phyloP scores from a whole-genome alignment of 805 yeast genomes.

The Lipomyces japonicus region DNA sequence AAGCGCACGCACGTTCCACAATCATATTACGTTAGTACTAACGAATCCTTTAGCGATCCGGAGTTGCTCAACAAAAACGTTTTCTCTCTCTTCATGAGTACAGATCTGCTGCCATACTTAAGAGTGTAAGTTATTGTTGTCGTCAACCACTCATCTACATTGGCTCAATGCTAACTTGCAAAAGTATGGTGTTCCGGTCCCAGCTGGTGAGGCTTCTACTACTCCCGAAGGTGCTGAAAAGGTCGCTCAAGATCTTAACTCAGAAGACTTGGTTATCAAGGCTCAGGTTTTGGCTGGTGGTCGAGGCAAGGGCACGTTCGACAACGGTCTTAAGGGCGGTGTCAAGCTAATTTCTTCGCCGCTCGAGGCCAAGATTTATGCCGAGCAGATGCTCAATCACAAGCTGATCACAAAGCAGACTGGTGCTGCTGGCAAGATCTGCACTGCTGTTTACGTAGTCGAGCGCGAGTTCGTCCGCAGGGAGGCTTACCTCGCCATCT shows the following conservation, averaged over 20 bases:
- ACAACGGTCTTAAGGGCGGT: constrained; percentile 94
- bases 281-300: constrained; percentile 99
- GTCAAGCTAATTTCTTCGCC: constrained; percentile 83
- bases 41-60: too few relatives aligned
- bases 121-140: constrained; percentile 35
- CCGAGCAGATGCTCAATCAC: constrained; percentile 85
- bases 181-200: constrained; percentile 82
- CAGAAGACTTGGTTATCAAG: constrained; percentile 85
- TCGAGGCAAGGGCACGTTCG: constrained; percentile 98
- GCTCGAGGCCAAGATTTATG: constrained; percentile 79
- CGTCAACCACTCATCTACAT: background rate
- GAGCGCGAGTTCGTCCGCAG: constrained; percentile 91
- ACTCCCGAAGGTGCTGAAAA: constrained; percentile 84
- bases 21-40: too few relatives aligned
- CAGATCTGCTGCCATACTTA: constrained; percentile 86
- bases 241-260: constrained; percentile 66
- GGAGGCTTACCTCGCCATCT: constrained; percentile 92
- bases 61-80: constrained; percentile 46
- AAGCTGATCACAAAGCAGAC: constrained; percentile 97
- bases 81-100: constrained; percentile 88
- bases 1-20: too few relatives aligned
- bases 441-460: constrained; percentile 91
- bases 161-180: background rate
- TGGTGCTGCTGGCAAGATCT: constrained; percentile 95
- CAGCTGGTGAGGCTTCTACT: constrained; percentile 85